A percentile compares a stretch with the other conserved stretches of the same genome.
These are phyloP conservation scores for Rhodotorula sp. DNA, from an alignment of 1,284 basidiomycete genomes.

Conservation along the genomic window DNA sequence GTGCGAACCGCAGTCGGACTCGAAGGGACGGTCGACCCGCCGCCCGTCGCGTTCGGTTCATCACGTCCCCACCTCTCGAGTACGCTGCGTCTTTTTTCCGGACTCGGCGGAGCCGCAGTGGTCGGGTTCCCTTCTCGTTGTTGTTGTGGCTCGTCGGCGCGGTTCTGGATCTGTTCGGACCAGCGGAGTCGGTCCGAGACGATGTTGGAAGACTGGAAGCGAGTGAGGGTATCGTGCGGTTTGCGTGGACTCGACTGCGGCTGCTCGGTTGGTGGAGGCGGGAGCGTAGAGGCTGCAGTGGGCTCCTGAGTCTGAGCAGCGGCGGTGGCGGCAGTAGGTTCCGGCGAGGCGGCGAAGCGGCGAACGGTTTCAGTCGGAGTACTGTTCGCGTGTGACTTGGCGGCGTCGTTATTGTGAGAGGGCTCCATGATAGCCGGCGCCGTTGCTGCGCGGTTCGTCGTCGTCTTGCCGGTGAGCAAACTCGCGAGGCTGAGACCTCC, in stretches of 20 bases:
- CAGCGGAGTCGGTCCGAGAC: slow-evolving; percentile 30
- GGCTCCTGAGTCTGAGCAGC: neutral
- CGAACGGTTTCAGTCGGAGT: neutral
- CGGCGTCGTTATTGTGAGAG: neutral
- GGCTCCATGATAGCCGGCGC: neutral
- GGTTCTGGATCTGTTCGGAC: slow-evolving; percentile 8
- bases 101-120: slow-evolving; percentile 1
- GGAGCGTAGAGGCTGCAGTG: too few relatives aligned
- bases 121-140: neutral
- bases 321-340: neutral
- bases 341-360: neutral
- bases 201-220: slow-evolving; percentile 22
- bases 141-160: neutral
- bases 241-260: neutral
- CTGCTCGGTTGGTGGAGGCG: too few relatives aligned
- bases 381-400: neutral
- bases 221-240: slow-evolving; percentile 20
- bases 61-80: slow-evolving; percentile 33
- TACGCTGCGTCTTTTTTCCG: slow-evolving; percentile 29
- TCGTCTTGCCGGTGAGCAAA: slow-evolving; percentile 13
- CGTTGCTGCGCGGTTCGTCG: neutral
- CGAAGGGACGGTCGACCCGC: neutral
- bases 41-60: slow-evolving; percentile 10
- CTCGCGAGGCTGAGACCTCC: slow-evolving; percentile 23
- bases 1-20: neutral